These are phyloP conservation scores for Glonium stellatum DNA, from an alignment of 495 filamentous ascomycete species.

Conservation along the genomic window DNA sequence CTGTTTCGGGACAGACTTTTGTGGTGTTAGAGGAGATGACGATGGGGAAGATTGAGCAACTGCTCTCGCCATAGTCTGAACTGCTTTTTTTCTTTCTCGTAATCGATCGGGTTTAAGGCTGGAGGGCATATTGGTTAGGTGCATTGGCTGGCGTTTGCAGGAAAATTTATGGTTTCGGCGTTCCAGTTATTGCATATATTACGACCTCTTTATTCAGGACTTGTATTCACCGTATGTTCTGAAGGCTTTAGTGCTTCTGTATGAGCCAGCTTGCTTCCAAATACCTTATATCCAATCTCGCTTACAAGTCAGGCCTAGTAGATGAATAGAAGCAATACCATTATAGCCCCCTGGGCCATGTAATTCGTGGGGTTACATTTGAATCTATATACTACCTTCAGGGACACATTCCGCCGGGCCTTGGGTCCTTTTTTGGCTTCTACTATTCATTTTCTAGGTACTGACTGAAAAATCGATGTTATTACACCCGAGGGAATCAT, in stretches of 20 bases:
- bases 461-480: neutral
- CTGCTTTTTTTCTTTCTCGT: neutral
- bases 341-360: neutral
- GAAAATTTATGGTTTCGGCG: neutral
- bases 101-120: neutral
- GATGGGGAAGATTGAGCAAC: constrained; percentile 9
- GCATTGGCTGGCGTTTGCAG: neutral
- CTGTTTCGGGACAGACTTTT: constrained; percentile 36
- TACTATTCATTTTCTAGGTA: neutral
- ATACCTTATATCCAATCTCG: neutral
- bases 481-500: neutral
- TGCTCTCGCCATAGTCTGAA: neutral
- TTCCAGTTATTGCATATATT: neutral
- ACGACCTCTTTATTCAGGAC: neutral
- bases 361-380: neutral
- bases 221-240: neutral
- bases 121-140: neutral
- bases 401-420: no score
- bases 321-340: neutral
- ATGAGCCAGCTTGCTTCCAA: neutral
- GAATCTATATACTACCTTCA: no score
- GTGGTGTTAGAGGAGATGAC: constrained; percentile 37
- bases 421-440: neutral
- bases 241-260: neutral
- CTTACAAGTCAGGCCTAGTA: neutral